Evolutionary conservation across 306 rosid genomes (phyloP), one percentile per base, ranked within the genome.

Genomic region (Vicia faba): DNA sequence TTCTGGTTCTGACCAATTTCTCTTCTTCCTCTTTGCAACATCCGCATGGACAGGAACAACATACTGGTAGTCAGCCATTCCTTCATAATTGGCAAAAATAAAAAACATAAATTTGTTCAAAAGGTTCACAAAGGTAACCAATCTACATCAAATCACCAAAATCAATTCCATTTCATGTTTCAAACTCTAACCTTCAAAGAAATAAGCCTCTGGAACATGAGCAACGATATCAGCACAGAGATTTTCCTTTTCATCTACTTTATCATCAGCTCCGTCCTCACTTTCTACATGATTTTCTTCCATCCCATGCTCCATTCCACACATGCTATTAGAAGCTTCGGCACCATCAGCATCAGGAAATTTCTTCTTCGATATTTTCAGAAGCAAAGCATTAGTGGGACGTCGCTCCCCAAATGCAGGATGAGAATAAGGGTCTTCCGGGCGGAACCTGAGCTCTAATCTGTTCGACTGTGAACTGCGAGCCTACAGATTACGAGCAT

Each of bases 21-120:
- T 76, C 84, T 83, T 89, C 74, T 81, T 89, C 76, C 79, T 83
- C 13, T 53, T 58, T 1, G 96, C 85, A 84, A 73, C 81, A 75
- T 89, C 85, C 15, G 87, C 89, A 78, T 93, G 98, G 62, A 83
- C 84, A 45, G 97, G 84, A 82, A 89, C 68, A 65, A 89, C 96
- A 53, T 89, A 91, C 79, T 93, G 98, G 89, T 93, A 92, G 71
- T 93, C 98, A 3, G 55, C 81, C 98, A 93, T 93, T 61, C 98
- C 98, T 87, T 72, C 28, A 70, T n/a, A 53, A 70, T 64, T 77
- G 4, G 49, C 31, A 31, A 69, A 11, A 46, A 46, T n/a, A 16
- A 72, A 76, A 76, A 76, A 70, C 38, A 55, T 38, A 12, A 68
- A 66, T 14, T 53, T 4, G 8, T 40, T 55, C 56, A 11, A 1